phyloP scores from a whole-genome alignment of 2,329 filamentous ascomycete genomes.

The Thielaviopsis ethacetica region DNA sequence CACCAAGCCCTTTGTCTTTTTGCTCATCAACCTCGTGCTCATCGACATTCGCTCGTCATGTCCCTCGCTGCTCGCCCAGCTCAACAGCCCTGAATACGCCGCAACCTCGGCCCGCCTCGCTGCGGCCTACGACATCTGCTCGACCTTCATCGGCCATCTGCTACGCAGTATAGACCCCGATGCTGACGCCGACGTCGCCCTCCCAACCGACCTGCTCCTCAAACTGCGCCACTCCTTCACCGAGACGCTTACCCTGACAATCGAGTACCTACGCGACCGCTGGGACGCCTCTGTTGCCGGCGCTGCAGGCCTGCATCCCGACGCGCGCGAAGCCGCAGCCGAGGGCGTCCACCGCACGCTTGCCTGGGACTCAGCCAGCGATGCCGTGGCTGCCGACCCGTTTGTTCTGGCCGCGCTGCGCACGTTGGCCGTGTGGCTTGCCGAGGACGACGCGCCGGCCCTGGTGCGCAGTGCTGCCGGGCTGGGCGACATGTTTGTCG shows the following conservation, averaged over 20 bases:
- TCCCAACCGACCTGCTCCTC: constrained; percentile 30
- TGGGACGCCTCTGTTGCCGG: constrained; percentile 52
- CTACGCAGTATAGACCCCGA: constrained; percentile 34
- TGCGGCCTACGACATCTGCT: constrained; percentile 45
- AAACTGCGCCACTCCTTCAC: constrained; percentile 42
- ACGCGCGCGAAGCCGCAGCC: constrained; percentile 29
- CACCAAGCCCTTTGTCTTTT: constrained; percentile 41
- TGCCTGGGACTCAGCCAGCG: constrained; percentile 40
- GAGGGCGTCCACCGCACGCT: constrained; percentile 32
- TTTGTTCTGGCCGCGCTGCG: constrained; percentile 42
- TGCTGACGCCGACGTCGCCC: constrained; percentile 6
- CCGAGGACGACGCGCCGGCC: constrained; percentile 47
- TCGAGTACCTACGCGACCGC: constrained; percentile 52
- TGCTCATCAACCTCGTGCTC: constrained; percentile 47
- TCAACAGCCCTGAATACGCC: constrained; percentile 38
- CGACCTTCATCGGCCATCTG: constrained; percentile 42
- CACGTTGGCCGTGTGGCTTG: constrained; percentile 47
- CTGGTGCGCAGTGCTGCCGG: constrained; percentile 40
- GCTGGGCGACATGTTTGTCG: constrained; percentile 46
- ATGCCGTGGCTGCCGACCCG: constrained; percentile 34
- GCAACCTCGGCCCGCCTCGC: constrained; percentile 36
- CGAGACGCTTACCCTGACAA: constrained; percentile 45
- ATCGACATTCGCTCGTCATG: constrained; percentile 49
- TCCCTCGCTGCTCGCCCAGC: constrained; percentile 39
- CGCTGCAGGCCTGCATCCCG: constrained; percentile 42